Conservation (phyloP, 768 basidiomycete species). For the Cyathus striatus region DNA sequence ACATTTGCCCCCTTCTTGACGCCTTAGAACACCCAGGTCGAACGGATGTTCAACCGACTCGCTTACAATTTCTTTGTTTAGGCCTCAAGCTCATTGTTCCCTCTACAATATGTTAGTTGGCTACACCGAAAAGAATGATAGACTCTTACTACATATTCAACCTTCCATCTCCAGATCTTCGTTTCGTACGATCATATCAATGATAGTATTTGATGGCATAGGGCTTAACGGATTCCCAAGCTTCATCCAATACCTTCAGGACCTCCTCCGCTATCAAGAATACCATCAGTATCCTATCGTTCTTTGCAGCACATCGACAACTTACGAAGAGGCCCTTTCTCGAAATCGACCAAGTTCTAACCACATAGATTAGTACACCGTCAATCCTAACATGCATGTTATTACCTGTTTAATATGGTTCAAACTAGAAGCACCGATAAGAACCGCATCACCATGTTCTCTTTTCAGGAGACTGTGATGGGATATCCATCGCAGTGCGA, state of each 20-base stretch:
- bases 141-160: no score
- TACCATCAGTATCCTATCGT: neutral
- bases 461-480: conserved; percentile 48
- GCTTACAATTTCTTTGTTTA: no score
- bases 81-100: no score
- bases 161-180: no score
- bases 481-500: conserved; percentile 58
- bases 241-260: conserved; percentile 41
- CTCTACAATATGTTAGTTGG: no score
- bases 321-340: conserved; percentile 54
- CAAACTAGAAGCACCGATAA: conserved; percentile 60
- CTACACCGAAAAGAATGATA: no score
- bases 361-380: no score
- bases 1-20: no score
- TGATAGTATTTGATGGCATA: conserved; percentile 35
- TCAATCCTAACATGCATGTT: no score
- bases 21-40: no score
- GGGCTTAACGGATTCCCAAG: conserved; percentile 39
- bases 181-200: no score
- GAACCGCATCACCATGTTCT: conserved; percentile 43
- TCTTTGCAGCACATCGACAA: neutral
- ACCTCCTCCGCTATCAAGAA: conserved; percentile 38
- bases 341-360: conserved; percentile 46
- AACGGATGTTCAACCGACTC: no score
- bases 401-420: conserved; percentile 49